These are phyloP conservation scores for Neocucurbitaria cava DNA, from an alignment of 2,329 filamentous ascomycete species.

Conservation along the genomic window DNA sequence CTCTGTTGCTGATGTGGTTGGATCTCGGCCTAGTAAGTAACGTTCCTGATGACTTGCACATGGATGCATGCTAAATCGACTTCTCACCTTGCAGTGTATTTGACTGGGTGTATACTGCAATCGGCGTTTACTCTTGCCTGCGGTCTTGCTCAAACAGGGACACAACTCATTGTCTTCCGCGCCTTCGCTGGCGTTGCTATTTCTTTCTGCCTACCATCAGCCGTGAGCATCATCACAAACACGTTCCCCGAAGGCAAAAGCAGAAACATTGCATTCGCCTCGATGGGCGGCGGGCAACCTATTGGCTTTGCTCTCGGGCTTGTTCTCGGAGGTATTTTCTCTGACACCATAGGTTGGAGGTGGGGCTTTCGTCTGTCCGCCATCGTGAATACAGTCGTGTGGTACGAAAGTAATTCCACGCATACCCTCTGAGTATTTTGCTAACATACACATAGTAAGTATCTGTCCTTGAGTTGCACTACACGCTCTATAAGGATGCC, in stretches of 20 bases:
- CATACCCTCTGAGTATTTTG: too few relatives aligned
- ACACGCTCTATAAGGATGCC: too few relatives aligned
- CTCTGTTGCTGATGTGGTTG: conserved; percentile 60
- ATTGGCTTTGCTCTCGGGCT: conserved; percentile 61
- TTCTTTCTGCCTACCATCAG: conserved; percentile 58
- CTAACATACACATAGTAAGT: too few relatives aligned
- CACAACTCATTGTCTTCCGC: conserved; percentile 57
- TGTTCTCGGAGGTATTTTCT: conserved; percentile 59
- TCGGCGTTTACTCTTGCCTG: conserved; percentile 56
- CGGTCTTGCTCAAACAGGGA: conserved; percentile 44
- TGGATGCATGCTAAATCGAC: background rate
- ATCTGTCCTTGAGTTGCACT: too few relatives aligned
- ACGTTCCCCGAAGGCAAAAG: conserved; percentile 56
- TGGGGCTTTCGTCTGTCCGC: conserved; percentile 59
- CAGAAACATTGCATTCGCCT: conserved; percentile 61
- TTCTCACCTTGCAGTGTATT: conserved; percentile 43
- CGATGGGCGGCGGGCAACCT: conserved; percentile 59
- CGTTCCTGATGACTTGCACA: background rate
- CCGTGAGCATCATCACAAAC: conserved; percentile 58
- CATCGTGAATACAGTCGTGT: conserved; percentile 51
- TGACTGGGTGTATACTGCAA: conserved; percentile 55
- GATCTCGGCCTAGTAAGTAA: conserved; percentile 46
- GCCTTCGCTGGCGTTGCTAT: conserved; percentile 55
- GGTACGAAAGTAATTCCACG: too few relatives aligned
- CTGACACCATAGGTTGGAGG: conserved; percentile 59